Evolutionary conservation across 1,284 basidiomycete species (phyloP), one percentile per base, ranked within the genome.

Genomic region (Fistulina hepatica): DNA sequence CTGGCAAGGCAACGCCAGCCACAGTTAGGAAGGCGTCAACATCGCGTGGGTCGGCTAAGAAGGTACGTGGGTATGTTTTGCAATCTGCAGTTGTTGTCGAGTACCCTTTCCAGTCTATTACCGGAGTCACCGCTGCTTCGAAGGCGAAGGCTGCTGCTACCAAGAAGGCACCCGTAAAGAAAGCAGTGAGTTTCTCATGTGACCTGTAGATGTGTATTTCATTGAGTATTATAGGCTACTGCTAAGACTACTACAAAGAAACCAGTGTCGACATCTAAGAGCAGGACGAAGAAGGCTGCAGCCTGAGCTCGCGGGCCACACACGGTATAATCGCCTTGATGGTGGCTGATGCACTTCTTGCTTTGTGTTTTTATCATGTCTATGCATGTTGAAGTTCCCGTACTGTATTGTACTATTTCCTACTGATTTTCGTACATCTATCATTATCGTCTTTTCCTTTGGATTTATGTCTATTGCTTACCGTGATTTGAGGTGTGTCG

Each of bases 141-240:
- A 64, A 61, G 51, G 59, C 60, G 27, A 59, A 64, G 42, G 61
- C 65, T 39, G 42, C 56, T 15, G 44, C 53, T 3, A 43, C 53
- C 50, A 44, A 52, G 52, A 55, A 44, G 42, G 52, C 45, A 42
- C 28, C 15, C 11, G 28, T 8, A 6, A 16, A 16, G 11, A 4
- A 10, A n/a, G 12, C 25, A 12, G 25, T 15, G 5, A 13, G 28
- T 13, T 31, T 48, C 38, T 36, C 45, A 24, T 28, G 37, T 41
- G 28, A 20, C 24, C 34, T 31, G 30, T 19, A 30, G 36, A 21
- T 42, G 15, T 13, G 42, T 40, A 43, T 23, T 24, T 19, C 28
- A 22, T 28, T 22, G 8, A 33, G n/a, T n/a, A n/a, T n/a, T n/a
- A n/a, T n/a, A 31, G 28, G 44, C 52, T 21, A 54, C 56, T 26